These are phyloP conservation scores for Fragaria ananassa DNA, from an alignment of 306 rosid species.

Conservation along the genomic window DNA sequence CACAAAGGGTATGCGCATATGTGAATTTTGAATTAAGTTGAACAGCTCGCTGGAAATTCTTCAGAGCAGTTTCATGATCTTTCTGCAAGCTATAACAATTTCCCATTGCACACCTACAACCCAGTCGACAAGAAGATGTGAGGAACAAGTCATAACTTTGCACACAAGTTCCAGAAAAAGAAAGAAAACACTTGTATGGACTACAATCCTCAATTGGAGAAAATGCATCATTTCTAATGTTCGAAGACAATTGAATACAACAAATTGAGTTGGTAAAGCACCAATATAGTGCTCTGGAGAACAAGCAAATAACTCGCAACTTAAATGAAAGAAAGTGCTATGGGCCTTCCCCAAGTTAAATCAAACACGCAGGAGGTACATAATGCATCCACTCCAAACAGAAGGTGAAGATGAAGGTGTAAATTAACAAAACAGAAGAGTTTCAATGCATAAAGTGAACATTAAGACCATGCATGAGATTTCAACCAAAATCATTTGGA, in stretches of 20 bases:
- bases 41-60: slow-evolving; percentile 94
- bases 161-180: background rate
- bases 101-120: slow-evolving; percentile 65
- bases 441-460: background rate
- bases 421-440: background rate
- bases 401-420: background rate
- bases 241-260: background rate
- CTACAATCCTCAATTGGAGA: too few species aligned
- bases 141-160: background rate
- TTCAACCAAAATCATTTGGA: background rate
- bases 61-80: slow-evolving; percentile 61
- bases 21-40: slow-evolving; percentile 89
- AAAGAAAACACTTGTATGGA: background rate
- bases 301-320: background rate
- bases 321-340: background rate
- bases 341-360: background rate
- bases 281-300: background rate
- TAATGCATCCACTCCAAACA: background rate
- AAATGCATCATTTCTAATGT: too few species aligned
- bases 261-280: background rate
- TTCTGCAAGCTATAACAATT: slow-evolving; percentile 66
- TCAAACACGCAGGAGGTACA: background rate
- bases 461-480: background rate
- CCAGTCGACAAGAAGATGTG: slow-evolving; percentile 13
- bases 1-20: slow-evolving; percentile 98